Conservation (phyloP, 805 yeast species). For the Lachancea fermentati region DNA sequence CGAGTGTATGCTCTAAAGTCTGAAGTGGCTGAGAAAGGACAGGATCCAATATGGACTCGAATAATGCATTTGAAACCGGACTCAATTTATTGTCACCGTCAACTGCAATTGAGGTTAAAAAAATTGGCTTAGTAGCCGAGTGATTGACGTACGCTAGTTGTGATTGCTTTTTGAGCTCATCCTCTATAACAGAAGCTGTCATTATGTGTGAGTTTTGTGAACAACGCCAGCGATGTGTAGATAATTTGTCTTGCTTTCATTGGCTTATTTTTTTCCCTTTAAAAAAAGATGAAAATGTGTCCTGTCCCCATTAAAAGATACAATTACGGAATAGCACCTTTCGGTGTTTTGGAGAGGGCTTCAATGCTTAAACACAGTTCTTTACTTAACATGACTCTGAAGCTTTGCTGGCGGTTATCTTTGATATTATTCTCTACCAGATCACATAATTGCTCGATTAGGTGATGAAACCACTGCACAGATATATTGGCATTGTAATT, state of each 20-base stretch:
- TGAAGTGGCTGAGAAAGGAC: constrained; percentile 39
- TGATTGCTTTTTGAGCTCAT: constrained; percentile 1
- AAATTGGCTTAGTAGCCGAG: constrained; percentile 19
- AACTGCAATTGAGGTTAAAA: constrained; percentile 17
- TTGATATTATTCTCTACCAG: neutral
- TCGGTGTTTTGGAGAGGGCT: constrained; percentile 1
- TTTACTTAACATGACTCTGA: constrained; percentile 3
- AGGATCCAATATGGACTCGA: constrained; percentile 42
- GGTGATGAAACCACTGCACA: constrained; percentile 24
- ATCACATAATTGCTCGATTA: constrained; percentile 1
- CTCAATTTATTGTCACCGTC: constrained; percentile 17
- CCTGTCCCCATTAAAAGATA: no score
- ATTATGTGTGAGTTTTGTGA: neutral
- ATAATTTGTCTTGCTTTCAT: neutral
- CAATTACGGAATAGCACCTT: neutral
- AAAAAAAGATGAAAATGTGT: no score
- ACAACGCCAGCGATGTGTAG: no score
- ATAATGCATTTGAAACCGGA: constrained; percentile 40
- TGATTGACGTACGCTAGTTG: neutral
- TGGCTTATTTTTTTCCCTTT: neutral
- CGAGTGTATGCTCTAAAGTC: constrained; percentile 35
- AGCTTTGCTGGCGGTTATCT: neutral
- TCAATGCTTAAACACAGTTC: neutral
- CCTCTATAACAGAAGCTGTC: neutral
- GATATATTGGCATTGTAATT: constrained; percentile 26